Conservation (phyloP, 306 rosid species). For the Ammopiptanthus mongolicus region DNA sequence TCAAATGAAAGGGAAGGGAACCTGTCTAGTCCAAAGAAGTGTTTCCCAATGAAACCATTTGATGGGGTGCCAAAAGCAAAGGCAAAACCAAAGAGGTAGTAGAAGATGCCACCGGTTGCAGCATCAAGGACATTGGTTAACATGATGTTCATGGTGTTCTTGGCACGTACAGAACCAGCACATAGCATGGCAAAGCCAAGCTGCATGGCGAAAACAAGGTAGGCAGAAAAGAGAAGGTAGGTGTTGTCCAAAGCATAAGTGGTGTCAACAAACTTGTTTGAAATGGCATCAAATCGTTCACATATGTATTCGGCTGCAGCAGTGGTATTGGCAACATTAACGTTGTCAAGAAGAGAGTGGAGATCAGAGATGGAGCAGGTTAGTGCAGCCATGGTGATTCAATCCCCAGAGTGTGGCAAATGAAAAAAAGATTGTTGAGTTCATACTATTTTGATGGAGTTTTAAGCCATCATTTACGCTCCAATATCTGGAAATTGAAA, state of each 20-base stretch:
- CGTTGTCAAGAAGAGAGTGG: constrained; percentile 12
- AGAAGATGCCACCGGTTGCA: constrained; percentile 38
- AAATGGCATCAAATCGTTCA: constrained; percentile 24
- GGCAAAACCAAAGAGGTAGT: constrained; percentile 43
- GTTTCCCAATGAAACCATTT: constrained; percentile 37
- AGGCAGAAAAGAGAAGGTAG: constrained; percentile 43
- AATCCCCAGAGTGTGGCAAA: no score
- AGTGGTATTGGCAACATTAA: not conserved
- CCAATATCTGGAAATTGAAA: no score
- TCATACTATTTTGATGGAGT: no score
- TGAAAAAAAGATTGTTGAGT: no score
- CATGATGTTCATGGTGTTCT: constrained; percentile 59
- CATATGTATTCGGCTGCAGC: constrained; percentile 48
- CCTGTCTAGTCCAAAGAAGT: constrained; percentile 31
- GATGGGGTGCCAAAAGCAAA: constrained; percentile 41
- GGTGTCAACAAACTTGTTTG: constrained; percentile 37
- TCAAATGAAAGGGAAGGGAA: constrained; percentile 34
- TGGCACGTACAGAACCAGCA: constrained; percentile 49
- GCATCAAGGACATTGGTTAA: constrained; percentile 56
- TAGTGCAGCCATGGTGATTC: constrained; percentile 17
- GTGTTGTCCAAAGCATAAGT: constrained; percentile 36
- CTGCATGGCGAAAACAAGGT: constrained; percentile 54
- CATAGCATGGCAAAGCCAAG: constrained; percentile 59
- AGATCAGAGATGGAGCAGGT: constrained; percentile 39
- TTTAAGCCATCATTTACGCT: no score